Evolutionary conservation across 2,329 filamentous ascomycete genomes (phyloP), one percentile per base, ranked within the genome.

Genomic region (Diplodia scrobiculata): DNA sequence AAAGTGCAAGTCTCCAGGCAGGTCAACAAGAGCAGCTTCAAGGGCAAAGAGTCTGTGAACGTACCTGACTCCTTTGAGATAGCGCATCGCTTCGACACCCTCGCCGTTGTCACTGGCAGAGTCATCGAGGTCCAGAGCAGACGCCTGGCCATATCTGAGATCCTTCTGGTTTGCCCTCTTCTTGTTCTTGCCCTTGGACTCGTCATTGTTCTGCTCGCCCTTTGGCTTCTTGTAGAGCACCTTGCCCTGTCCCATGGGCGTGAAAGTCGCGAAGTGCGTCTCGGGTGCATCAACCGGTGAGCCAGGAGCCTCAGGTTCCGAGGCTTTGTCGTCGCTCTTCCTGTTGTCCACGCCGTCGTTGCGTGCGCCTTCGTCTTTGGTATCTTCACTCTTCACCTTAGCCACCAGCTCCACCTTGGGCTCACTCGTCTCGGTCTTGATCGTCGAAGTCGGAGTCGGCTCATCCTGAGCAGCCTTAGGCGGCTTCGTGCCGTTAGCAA

Each of bases 11-110:
- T 50, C 58, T 62, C 58, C 58, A 29, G 55, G 27, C 45, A 32
- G 41, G 58, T 62, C 48, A 62, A 62, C 19, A 50, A 25, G 58
- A 36, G 58, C 58, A 6, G 45, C 21, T 64, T 14, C 9, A 11
- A 7, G 19, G 34, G 10, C 29, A n/a, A 51, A 41, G 45, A 29
- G 59, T 3, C 19, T 21, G 14, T 27, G 25, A n/a, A 64, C 60
- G 48, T n/a, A 62, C 75, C 75, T 73, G 52, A 77, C 76, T 66
- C 71, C 72, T 32, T 72, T 71, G 21, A 78, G 72, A 68, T 77
- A 78, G 32, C 72, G 72, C 34, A 77, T 65, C 27, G 75, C 76
- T 51, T 75, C 73, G 13, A 66, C 63, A 3, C 34, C 38, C 7
- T 36, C 14, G 14, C 13, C 13, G 6, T 48, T 19, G 9, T 21